A percentile compares a stretch with the other conserved stretches of the same genome.
Conservation (phyloP, 1,284 basidiomycete species). For the Trichosporon ovoides region DNA sequence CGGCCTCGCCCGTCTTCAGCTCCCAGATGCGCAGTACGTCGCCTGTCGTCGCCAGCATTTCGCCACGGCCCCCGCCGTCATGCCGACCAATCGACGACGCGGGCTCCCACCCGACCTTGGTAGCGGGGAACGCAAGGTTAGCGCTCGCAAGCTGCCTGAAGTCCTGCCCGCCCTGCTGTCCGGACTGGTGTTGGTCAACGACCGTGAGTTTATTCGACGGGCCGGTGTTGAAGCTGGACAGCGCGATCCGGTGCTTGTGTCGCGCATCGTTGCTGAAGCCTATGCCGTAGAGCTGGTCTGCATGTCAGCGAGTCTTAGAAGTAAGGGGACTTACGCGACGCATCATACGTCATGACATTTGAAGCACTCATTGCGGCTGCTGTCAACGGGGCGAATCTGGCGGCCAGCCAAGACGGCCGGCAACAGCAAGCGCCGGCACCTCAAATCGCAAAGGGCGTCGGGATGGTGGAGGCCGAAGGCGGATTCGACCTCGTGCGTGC, state of each 20-base stretch:
- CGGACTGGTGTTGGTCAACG: conserved; percentile 23
- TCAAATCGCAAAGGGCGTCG: background rate
- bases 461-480: background rate
- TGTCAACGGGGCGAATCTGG: too few relatives aligned
- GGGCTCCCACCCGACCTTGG: conserved; percentile 49
- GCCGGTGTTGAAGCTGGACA: conserved; percentile 39
- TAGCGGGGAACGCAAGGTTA: conserved; percentile 42
- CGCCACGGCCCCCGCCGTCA: conserved; percentile 40
- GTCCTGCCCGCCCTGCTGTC: conserved; percentile 12
- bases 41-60: conserved; percentile 82
- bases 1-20: conserved; percentile 53
- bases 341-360: conserved; percentile 26
- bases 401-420: background rate
- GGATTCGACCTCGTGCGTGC: too few relatives aligned
- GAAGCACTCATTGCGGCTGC: conserved; percentile 25
- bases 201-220: conserved; percentile 43
- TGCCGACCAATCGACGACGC: conserved; percentile 27
- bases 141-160: conserved; percentile 34
- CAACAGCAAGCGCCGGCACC: background rate
- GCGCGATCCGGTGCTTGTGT: conserved; percentile 40
- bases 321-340: conserved; percentile 20
- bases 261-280: conserved; percentile 41
- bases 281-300: conserved; percentile 47
- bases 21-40: conserved; percentile 88
- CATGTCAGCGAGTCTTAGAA: background rate